phyloP scores from a whole-genome alignment of 1,284 basidiomycete species.

The Pseudozyma sp. region DNA sequence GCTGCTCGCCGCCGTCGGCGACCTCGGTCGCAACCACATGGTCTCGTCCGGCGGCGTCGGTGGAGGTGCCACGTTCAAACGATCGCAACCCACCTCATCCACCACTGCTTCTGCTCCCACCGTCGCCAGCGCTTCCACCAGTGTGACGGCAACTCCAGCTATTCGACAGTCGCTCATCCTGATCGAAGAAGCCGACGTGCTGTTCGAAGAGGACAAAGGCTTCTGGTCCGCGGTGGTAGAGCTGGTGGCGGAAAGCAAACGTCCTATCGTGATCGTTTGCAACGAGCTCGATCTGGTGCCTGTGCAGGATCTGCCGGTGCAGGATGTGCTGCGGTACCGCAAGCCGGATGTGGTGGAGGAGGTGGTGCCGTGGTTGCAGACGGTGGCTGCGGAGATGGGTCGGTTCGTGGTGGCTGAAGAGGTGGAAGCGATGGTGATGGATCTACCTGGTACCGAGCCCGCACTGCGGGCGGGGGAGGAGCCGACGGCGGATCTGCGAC shows the following conservation, averaged over 20 bases:
- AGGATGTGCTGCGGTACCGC: constrained; percentile 48
- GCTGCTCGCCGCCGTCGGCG: constrained; percentile 85
- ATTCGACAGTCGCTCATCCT: constrained; percentile 87
- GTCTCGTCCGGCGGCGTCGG: constrained; percentile 56
- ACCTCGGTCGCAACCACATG: constrained; percentile 83
- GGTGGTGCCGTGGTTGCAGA: constrained; percentile 62
- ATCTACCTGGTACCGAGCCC: constrained; percentile 4
- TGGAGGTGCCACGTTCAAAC: constrained; percentile 43
- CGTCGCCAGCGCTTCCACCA: not conserved
- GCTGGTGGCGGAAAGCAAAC: constrained; percentile 53
- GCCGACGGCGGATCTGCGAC: constrained; percentile 74
- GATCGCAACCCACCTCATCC: not conserved
- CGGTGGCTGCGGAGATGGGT: constrained; percentile 11
- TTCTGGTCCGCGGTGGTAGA: constrained; percentile 83
- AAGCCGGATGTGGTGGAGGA: constrained; percentile 35
- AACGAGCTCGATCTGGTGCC: constrained; percentile 55
- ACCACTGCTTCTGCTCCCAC: not conserved
- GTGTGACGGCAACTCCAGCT: not conserved
- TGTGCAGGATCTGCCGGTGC: constrained; percentile 46
- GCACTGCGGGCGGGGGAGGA: not conserved
- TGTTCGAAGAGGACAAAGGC: constrained; percentile 87
- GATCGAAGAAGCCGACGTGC: constrained; percentile 94
- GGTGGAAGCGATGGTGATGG: not conserved
- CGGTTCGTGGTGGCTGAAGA: not conserved
- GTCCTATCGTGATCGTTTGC: constrained; percentile 64